Evolutionary conservation across 352 stramenopile species (phyloP).

Genomic region (Pseudoperonospora humuli): DNA sequence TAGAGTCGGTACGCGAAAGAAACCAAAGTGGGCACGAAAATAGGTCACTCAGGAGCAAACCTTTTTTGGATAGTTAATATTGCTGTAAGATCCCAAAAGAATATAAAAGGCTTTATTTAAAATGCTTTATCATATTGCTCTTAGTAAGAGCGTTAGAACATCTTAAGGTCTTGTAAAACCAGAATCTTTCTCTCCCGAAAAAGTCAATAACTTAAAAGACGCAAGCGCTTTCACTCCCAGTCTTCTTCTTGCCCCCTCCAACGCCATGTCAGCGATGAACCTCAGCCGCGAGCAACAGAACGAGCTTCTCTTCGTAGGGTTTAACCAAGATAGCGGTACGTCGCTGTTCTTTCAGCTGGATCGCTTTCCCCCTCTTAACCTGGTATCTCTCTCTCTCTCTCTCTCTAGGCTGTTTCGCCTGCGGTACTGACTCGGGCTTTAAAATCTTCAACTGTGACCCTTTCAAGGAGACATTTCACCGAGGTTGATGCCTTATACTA

Average conservation of each 20-base stretch:
- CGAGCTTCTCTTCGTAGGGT: constrained; percentile 92
- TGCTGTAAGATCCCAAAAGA: no score
- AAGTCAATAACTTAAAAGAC: no score
- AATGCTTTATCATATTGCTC: no score
- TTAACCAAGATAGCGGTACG: constrained; percentile 91
- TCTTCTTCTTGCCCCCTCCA: constrained; percentile 1
- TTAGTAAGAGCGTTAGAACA: no score
- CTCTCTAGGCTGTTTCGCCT: constrained; percentile 86
- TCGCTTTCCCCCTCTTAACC: background rate
- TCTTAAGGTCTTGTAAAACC: no score
- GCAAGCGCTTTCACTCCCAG: background rate
- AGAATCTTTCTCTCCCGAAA: no score
- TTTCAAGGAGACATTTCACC: constrained; percentile 95
- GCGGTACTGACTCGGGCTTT: constrained; percentile 95
- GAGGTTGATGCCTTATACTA: constrained; percentile 35
- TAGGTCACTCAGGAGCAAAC: no score
- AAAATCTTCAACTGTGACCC: constrained; percentile 98
- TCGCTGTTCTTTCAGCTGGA: background rate
- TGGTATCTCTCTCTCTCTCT: background rate
- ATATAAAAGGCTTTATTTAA: no score
- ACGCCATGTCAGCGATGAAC: constrained; percentile 66
- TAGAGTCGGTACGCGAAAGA: no score
- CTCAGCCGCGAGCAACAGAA: constrained; percentile 85
- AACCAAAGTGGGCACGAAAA: no score
- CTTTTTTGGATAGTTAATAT: no score